Conservation (phyloP, 805 yeast species). For the Metschnikowia gruessii region DNA sequence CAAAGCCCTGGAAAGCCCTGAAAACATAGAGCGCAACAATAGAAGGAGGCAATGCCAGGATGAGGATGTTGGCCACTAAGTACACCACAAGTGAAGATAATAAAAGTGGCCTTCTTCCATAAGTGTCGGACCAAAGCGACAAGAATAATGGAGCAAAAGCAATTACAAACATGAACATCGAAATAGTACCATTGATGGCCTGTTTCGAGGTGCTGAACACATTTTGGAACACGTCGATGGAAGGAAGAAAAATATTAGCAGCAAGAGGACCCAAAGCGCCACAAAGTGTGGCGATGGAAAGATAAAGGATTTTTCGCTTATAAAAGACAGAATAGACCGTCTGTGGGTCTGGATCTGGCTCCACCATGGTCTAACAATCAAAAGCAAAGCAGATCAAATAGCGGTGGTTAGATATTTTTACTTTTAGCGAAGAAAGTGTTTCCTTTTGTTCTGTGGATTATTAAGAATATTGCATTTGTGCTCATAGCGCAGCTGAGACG, state of each 20-base stretch:
- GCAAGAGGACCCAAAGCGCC: conserved; percentile 57
- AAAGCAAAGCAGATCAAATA: neutral
- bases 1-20: conserved; percentile 36
- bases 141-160: conserved; percentile 55
- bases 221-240: conserved; percentile 44
- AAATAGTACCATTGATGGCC: conserved; percentile 52
- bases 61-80: conserved; percentile 27
- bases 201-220: conserved; percentile 42
- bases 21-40: conserved; percentile 30
- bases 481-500: neutral
- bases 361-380: neutral
- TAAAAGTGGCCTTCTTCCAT: conserved; percentile 41
- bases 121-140: conserved; percentile 54
- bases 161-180: conserved; percentile 55
- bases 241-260: conserved; percentile 57
- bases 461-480: neutral
- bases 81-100: conserved; percentile 27
- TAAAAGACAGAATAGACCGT: conserved; percentile 11
- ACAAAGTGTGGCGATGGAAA: conserved; percentile 43
- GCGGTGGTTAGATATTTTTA: neutral
- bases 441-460: neutral
- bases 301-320: conserved; percentile 24
- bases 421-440: neutral
- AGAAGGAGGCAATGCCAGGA: conserved; percentile 31
- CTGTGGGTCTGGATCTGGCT: neutral